These are phyloP conservation scores for Astathelohania contejeani DNA, from an alignment of 371 early-diverging fungal genomes.

Conservation along the genomic window DNA sequence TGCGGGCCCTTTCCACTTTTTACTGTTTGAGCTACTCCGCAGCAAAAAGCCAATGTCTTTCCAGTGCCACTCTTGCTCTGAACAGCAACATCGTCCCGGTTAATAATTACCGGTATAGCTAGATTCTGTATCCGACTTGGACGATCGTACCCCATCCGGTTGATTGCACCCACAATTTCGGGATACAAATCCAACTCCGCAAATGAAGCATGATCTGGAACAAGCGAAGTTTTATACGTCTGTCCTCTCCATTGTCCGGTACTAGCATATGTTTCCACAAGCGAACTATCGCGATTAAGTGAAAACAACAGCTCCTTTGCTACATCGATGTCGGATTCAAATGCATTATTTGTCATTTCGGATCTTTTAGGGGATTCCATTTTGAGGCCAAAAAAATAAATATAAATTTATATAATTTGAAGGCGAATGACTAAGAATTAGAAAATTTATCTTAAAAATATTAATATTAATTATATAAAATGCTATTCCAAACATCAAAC, in stretches of 20 bases:
- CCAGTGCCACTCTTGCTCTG: conserved; percentile 92
- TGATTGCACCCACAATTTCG: background rate
- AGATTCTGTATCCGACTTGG: conserved; percentile 85
- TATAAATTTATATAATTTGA: no score
- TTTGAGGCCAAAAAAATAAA: no score
- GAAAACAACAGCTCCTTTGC: background rate
- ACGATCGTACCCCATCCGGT: conserved; percentile 63
- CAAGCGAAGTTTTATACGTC: background rate
- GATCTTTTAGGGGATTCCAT: no score
- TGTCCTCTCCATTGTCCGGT: background rate
- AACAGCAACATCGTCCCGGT: conserved; percentile 82
- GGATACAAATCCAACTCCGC: background rate
- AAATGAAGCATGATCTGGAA: background rate
- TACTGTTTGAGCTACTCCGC: conserved; percentile 15
- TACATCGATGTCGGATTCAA: background rate
- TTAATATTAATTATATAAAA: no score
- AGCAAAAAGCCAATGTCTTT: conserved; percentile 72
- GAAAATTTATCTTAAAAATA: no score
- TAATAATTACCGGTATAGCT: conserved; percentile 77
- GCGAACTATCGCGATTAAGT: background rate
- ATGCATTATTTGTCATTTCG: no score
- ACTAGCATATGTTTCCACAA: background rate
- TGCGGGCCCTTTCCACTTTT: conserved; percentile 50
- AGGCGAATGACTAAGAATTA: no score
- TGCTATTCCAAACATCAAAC: no score